Evolutionary conservation across 73 alveolate genomes (phyloP).

Genomic region (Paramecium pentaurelia): DNA sequence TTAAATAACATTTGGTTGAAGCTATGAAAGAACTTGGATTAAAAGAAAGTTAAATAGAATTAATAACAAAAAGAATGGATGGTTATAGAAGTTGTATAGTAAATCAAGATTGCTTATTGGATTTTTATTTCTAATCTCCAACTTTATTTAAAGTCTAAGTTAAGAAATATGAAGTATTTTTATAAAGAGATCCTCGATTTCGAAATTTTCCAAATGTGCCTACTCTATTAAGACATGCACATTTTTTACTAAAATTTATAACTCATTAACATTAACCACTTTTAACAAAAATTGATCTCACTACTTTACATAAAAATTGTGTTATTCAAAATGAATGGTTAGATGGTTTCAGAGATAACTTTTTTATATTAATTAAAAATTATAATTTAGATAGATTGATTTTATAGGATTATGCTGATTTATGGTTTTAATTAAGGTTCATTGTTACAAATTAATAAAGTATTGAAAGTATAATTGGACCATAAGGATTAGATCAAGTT

Average conservation of each 20-base stretch:
- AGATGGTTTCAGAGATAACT: slow-evolving; percentile 26
- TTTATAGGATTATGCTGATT: not conserved
- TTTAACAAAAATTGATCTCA: not conserved
- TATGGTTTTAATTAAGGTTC: slow-evolving; percentile 19
- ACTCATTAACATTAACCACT: slow-evolving; percentile 22
- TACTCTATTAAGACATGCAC: not conserved
- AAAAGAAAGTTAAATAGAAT: not conserved
- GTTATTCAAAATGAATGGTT: not conserved
- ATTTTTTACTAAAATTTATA: not conserved
- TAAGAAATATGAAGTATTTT: not conserved
- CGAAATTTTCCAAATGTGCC: not conserved
- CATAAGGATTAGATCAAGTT: not conserved
- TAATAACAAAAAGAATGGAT: slow-evolving; percentile 26
- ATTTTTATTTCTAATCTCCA: not conserved
- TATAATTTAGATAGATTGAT: not conserved
- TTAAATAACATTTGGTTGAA: not conserved
- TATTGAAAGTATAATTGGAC: not conserved
- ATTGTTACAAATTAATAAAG: not conserved
- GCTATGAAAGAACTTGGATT: slow-evolving; percentile 25
- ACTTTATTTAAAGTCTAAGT: not conserved
- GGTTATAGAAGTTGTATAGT: slow-evolving; percentile 31
- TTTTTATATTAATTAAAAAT: not conserved
- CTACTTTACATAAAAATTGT: not conserved
- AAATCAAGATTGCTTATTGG: not conserved
- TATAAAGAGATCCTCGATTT: not conserved